phyloP scores from a whole-genome alignment of 2,329 filamentous ascomycete genomes.

The Aotearoamyces nothofagi region DNA sequence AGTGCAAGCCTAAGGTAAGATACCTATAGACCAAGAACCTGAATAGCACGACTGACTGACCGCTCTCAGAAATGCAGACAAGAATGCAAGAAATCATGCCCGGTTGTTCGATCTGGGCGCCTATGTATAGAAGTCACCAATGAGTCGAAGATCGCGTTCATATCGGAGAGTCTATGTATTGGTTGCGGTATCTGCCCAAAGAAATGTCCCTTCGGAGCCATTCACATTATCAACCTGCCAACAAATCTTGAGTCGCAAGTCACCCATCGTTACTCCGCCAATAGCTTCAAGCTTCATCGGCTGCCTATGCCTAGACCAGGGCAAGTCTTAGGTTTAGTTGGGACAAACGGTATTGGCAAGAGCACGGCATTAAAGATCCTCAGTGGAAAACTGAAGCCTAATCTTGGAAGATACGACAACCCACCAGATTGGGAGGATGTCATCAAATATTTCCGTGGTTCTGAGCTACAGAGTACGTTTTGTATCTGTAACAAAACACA shows the following conservation, averaged over 20 bases:
- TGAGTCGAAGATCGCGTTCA: conserved; percentile 90
- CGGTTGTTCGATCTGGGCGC: conserved; percentile 93
- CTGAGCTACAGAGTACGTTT: conserved; percentile 83
- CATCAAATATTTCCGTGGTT: conserved; percentile 94
- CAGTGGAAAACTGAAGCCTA: conserved; percentile 96
- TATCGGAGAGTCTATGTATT: conserved; percentile 90
- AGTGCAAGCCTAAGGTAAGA: conserved; percentile 78
- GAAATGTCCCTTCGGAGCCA: conserved; percentile 96
- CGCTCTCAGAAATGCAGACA: conserved; percentile 83
- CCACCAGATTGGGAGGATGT: conserved; percentile 99
- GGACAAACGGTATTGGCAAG: conserved; percentile 99
- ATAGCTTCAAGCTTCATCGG: conserved; percentile 98
- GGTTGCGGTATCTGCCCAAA: conserved; percentile 99
- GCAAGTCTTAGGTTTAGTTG: conserved; percentile 89
- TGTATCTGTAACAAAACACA: too few species aligned
- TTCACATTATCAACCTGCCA: conserved; percentile 99
- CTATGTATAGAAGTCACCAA: conserved; percentile 88
- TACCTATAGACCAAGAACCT: too few species aligned
- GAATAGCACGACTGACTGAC: too few species aligned
- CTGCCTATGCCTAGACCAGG: conserved; percentile 91
- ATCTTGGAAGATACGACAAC: conserved; percentile 87
- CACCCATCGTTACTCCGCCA: conserved; percentile 96
- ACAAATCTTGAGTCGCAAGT: conserved; percentile 98
- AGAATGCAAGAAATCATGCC: conserved; percentile 98
- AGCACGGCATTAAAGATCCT: conserved; percentile 99